Percentiles rank a stretch among this genome's conserved stretches.
Conservation (phyloP, 75 land plant genomes). For the Selaginella moellendorffii region DNA sequence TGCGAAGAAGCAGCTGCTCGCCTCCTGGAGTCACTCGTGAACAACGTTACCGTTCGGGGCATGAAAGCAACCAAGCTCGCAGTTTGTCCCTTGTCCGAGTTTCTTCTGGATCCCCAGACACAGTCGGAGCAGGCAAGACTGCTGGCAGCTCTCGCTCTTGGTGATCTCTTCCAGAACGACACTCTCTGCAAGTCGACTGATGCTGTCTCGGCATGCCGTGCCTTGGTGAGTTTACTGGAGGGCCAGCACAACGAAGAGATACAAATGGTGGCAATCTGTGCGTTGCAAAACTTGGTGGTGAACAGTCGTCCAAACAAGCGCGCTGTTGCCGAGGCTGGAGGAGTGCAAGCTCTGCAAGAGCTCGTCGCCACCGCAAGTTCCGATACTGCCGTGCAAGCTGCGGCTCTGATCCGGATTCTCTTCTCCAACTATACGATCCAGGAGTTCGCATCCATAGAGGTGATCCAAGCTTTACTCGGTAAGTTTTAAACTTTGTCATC, state of each 20-base stretch:
- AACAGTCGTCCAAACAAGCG: constrained; percentile 12
- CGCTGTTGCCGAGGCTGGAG: constrained; percentile 16
- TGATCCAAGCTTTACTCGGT: constrained; percentile 8
- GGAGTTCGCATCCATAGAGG: constrained; percentile 10
- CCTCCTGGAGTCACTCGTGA: constrained; percentile 11
- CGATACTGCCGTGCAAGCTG: constrained; percentile 16
- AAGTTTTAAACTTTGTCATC: neutral
- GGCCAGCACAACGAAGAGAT: constrained; percentile 7
- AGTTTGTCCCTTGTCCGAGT: constrained; percentile 12
- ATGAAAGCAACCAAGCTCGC: constrained; percentile 10
- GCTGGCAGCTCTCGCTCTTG: constrained; percentile 15
- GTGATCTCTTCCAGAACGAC: constrained; percentile 15
- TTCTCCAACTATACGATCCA: constrained; percentile 5
- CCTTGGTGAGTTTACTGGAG: constrained; percentile 8
- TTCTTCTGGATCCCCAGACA: constrained; percentile 11
- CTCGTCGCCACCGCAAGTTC: neutral
- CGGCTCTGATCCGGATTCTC: neutral
- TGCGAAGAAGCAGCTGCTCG: constrained; percentile 15
- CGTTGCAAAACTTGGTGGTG: constrained; percentile 11
- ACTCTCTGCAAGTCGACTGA: constrained; percentile 1
- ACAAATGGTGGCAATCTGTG: constrained; percentile 14
- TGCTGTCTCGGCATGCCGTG: constrained; percentile 11
- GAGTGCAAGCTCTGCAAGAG: constrained; percentile 2
- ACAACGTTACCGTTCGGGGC: constrained; percentile 8
- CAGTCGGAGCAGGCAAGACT: neutral